Evolutionary conservation across 805 yeast genomes (phyloP).

Genomic region (Vanderwaltozyma tropicalis): DNA sequence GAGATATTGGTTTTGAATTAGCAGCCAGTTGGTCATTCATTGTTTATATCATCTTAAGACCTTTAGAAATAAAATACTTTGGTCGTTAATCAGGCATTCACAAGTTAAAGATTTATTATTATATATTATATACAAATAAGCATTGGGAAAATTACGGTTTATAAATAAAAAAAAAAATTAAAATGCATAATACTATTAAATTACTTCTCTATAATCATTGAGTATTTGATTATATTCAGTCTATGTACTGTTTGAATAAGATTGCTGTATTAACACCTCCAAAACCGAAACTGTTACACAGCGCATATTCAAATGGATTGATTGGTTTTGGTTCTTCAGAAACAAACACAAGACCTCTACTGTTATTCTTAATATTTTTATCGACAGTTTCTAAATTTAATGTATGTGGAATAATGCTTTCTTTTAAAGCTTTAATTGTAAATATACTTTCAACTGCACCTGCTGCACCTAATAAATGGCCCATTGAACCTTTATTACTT

Average conservation of each 20-base stretch:
- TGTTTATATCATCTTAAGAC: slow-evolving; percentile 47
- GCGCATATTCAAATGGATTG: slow-evolving; percentile 42
- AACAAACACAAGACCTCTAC: slow-evolving; percentile 43
- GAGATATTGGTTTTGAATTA: slow-evolving; percentile 81
- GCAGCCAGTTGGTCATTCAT: slow-evolving; percentile 58
- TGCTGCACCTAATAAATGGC: slow-evolving; percentile 92
- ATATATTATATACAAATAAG: no score
- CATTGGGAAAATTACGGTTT: no score
- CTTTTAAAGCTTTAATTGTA: slow-evolving; percentile 54
- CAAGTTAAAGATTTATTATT: background rate
- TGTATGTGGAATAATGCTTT: slow-evolving; percentile 65
- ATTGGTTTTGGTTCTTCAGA: slow-evolving; percentile 34
- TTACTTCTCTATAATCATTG: background rate
- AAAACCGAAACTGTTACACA: slow-evolving; percentile 91
- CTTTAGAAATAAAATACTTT: slow-evolving; percentile 53
- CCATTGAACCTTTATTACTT: slow-evolving; percentile 85
- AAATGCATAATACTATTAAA: no score
- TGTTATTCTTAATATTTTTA: slow-evolving; percentile 25
- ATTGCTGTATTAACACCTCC: slow-evolving; percentile 91
- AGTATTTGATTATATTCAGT: no score
- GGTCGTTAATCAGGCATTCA: slow-evolving; percentile 27
- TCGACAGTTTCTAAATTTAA: slow-evolving; percentile 45
- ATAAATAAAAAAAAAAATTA: no score
- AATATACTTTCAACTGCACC: slow-evolving; percentile 89
- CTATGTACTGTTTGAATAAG: slow-evolving; percentile 30